A percentile compares a stretch with the other conserved stretches of the same genome.
phyloP scores from a whole-genome alignment of 2,329 filamentous ascomycete genomes.

The Microcyclospora pomicola region DNA sequence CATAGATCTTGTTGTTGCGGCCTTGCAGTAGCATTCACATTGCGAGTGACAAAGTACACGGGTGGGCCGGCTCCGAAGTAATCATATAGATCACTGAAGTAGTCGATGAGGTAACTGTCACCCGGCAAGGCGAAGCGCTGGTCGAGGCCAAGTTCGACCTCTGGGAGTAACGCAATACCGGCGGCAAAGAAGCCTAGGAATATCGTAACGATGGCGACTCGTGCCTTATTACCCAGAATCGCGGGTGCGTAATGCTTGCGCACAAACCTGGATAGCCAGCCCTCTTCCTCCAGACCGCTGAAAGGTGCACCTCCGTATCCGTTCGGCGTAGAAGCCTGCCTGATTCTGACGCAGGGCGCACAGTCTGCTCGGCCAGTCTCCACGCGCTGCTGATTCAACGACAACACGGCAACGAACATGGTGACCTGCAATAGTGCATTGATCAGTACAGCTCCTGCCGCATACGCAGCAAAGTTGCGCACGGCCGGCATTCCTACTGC shows the following conservation, averaged over 20 bases:
- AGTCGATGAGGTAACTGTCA: conserved; percentile 87
- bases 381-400: conserved; percentile 80
- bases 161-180: conserved; percentile 69
- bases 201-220: conserved; percentile 58
- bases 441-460: conserved; percentile 89
- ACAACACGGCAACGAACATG: conserved; percentile 85
- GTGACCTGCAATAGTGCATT: conserved; percentile 95
- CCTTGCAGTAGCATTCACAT: conserved; percentile 64
- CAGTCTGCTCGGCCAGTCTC: conserved; percentile 84
- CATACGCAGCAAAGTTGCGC: conserved; percentile 92
- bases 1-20: conserved; percentile 73
- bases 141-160: conserved; percentile 75
- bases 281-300: conserved; percentile 65
- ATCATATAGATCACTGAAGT: conserved; percentile 89
- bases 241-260: conserved; percentile 76
- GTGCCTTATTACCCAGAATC: conserved; percentile 67
- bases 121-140: conserved; percentile 89
- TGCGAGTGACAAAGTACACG: conserved; percentile 85
- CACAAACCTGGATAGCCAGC: conserved; percentile 71
- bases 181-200: conserved; percentile 84
- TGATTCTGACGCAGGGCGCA: conserved; percentile 75
- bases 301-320: conserved; percentile 50
- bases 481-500: conserved; percentile 98
- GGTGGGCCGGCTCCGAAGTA: conserved; percentile 88
- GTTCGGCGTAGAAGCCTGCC: conserved; percentile 51